A percentile compares a stretch with the other conserved stretches of the same genome.
Evolutionary conservation across 371 early-diverging fungal species (phyloP).

Genomic region (Apophysomyces elegans): DNA sequence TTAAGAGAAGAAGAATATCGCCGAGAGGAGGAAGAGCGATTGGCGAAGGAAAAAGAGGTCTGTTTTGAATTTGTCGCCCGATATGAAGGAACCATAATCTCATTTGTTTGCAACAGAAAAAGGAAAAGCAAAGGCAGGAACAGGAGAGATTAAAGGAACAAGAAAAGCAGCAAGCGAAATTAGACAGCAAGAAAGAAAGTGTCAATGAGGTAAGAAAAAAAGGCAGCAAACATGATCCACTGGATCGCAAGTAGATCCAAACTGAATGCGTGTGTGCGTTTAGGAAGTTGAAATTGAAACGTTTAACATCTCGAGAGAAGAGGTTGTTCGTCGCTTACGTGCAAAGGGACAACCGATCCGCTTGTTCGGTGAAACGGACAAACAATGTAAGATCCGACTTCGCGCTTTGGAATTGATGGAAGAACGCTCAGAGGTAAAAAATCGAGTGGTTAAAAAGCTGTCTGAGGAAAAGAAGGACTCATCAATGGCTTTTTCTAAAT

Average conservation of each 20-base stretch:
- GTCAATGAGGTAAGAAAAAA: conserved; percentile 12
- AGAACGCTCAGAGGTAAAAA: conserved; percentile 59
- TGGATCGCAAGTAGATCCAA: background rate
- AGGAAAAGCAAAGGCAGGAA: conserved; percentile 36
- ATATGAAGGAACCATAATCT: background rate
- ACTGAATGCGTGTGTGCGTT: background rate
- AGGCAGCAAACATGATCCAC: background rate
- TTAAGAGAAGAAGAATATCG: conserved; percentile 69
- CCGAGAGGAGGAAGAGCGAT: conserved; percentile 59
- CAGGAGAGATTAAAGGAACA: conserved; percentile 32
- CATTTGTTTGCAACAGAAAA: conserved; percentile 32
- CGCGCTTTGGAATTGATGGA: conserved; percentile 86
- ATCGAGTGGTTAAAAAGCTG: background rate
- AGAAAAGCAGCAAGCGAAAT: conserved; percentile 27
- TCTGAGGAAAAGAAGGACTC: background rate
- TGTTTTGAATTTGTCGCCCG: background rate
- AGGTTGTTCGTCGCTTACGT: conserved; percentile 83
- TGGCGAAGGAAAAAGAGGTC: conserved; percentile 50
- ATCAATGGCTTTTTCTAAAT: background rate
- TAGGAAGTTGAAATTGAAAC: conserved; percentile 42
- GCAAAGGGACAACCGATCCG: conserved; percentile 92
- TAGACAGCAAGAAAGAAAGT: conserved; percentile 22
- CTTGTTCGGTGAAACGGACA: conserved; percentile 90
- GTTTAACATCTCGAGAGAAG: conserved; percentile 76
- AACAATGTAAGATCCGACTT: conserved; percentile 82